phyloP scores from a whole-genome alignment of 805 yeast genomes.

The Hanseniaspora hatyaiensis region DNA sequence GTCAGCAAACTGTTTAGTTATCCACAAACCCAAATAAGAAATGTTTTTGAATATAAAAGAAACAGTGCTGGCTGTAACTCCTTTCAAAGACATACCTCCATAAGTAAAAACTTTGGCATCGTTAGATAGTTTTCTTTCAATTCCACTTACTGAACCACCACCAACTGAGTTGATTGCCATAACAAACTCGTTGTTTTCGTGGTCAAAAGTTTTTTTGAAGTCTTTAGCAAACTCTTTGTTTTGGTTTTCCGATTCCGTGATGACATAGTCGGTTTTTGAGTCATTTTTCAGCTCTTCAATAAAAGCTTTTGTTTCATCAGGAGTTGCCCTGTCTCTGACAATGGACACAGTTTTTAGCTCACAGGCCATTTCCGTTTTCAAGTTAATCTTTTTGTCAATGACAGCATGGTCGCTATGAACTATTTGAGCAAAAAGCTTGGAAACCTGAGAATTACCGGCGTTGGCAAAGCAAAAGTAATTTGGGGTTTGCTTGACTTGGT shows the following conservation, averaged over 20 bases:
- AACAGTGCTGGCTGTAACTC: constrained; percentile 82
- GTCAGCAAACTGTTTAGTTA: constrained; percentile 51
- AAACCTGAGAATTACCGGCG: constrained; percentile 94
- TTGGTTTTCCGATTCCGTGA: constrained; percentile 75
- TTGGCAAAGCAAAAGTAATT: constrained; percentile 86
- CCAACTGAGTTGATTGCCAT: constrained; percentile 89
- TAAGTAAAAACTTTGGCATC: constrained; percentile 78
- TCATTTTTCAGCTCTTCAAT: background rate
- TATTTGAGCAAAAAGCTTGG: constrained; percentile 80
- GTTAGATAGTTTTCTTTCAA: constrained; percentile 67
- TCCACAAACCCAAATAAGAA: constrained; percentile 86
- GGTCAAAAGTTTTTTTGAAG: constrained; percentile 32
- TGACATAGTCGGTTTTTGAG: constrained; percentile 35
- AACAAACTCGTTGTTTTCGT: constrained; percentile 43
- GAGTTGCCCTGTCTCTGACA: constrained; percentile 71
- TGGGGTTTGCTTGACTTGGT: constrained; percentile 24
- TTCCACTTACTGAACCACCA: constrained; percentile 68
- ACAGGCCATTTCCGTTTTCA: no score
- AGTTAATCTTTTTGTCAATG: background rate
- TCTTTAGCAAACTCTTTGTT: constrained; percentile 55
- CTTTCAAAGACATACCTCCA: constrained; percentile 96
- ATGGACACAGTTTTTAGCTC: constrained; percentile 72
- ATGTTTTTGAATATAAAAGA: constrained; percentile 81
- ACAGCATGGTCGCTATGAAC: constrained; percentile 46
- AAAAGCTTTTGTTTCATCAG: constrained; percentile 45